phyloP scores from a whole-genome alignment of 129 eudicot genomes.

The Flaveria robusta region DNA sequence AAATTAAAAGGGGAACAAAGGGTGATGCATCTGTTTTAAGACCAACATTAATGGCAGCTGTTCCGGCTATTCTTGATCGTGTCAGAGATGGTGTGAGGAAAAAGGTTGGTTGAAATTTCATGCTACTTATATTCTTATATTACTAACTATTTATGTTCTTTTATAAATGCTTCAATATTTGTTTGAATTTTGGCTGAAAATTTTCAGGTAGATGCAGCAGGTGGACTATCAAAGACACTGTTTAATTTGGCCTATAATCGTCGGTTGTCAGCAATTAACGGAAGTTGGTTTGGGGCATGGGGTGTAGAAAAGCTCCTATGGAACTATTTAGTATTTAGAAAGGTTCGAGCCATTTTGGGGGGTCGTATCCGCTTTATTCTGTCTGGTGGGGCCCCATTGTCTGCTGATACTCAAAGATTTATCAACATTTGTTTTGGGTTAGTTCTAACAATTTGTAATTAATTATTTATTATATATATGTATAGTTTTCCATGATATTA shows the following conservation, averaged over 20 bases:
- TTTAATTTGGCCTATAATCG: constrained; percentile 5
- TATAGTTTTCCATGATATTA: background rate
- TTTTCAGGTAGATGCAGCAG: constrained; percentile 2
- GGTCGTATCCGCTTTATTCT: constrained; percentile 16
- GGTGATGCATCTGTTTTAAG: constrained; percentile 16
- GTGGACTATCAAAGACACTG: constrained; percentile 4
- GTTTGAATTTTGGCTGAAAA: background rate
- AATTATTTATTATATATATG: background rate
- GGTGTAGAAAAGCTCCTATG: constrained; percentile 9
- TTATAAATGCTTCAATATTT: background rate
- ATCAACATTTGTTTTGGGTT: constrained; percentile 45
- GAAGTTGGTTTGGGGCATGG: constrained; percentile 19
- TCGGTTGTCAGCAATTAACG: constrained; percentile 1
- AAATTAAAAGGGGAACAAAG: constrained; percentile 11
- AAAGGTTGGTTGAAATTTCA: background rate
- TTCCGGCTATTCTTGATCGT: constrained; percentile 15
- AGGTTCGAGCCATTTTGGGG: constrained; percentile 2
- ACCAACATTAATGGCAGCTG: constrained; percentile 14
- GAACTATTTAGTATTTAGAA: constrained; percentile 1
- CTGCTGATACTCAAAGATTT: constrained; percentile 15
- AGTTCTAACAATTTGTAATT: constrained; percentile 31
- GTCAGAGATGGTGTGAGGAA: constrained; percentile 9
- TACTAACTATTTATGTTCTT: background rate
- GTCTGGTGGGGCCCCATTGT: constrained; percentile 15
- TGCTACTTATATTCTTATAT: background rate